Conservation (phyloP, 2,329 filamentous ascomycete species). For the Colletotrichum orbiculare region DNA sequence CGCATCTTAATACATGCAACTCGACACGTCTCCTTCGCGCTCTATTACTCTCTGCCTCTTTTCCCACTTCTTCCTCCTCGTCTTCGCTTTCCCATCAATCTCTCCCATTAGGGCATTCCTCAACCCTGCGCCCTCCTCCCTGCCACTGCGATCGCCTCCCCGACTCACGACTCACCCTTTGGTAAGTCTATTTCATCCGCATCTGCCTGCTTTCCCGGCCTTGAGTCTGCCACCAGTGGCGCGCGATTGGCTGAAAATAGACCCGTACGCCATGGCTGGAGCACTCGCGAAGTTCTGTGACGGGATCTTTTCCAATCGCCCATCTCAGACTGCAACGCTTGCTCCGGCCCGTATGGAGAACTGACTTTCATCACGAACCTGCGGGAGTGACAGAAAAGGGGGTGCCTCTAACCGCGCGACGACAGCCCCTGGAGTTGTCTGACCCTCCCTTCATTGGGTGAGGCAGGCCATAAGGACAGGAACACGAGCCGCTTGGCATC, state of each 20-base stretch:
- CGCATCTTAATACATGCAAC: too few relatives aligned
- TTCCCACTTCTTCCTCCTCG: too few relatives aligned
- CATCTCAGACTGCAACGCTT: too few relatives aligned
- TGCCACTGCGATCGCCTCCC: neutral
- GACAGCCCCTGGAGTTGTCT: neutral
- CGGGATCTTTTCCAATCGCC: neutral
- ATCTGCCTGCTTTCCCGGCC: slow-evolving; percentile 5
- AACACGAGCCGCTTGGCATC: too few relatives aligned
- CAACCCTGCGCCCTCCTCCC: neutral
- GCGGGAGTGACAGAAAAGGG: neutral
- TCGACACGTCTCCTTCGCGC: too few relatives aligned
- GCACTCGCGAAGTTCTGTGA: neutral
- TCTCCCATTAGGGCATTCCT: neutral
- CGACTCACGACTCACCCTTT: neutral
- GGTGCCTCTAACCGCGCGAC: neutral
- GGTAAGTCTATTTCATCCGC: slow-evolving; percentile 5
- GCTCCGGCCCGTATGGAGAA: too few relatives aligned
- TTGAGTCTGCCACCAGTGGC: neutral
- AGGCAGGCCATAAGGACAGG: neutral
- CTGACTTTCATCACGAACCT: too few relatives aligned
- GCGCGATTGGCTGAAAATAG: too few relatives aligned
- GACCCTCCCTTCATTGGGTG: neutral
- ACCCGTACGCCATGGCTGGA: too few relatives aligned
- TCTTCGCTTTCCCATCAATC: too few relatives aligned
- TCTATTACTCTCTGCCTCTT: too few relatives aligned